Percentiles rank a stretch among this genome's conserved stretches.
Evolutionary conservation across 2,329 filamentous ascomycete genomes (phyloP).

Genomic region (Colletotrichum graminicola): DNA sequence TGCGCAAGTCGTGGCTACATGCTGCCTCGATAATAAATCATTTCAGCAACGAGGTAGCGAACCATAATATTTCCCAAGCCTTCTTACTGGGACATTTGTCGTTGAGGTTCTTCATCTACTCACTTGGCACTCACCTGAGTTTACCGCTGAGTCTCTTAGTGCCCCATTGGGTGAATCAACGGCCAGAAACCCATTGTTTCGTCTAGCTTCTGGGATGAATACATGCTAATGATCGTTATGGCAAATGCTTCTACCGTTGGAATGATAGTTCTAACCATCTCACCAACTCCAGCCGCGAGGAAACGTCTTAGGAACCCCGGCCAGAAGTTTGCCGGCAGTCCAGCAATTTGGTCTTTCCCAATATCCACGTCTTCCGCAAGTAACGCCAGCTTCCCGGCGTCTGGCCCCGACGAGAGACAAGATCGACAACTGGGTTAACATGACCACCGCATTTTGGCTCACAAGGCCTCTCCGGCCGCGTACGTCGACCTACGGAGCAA

Average conservation of each 20-base stretch:
- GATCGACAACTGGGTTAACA: neutral
- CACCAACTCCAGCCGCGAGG: neutral
- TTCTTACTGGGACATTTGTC: neutral
- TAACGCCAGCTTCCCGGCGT: neutral
- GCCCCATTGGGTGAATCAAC: neutral
- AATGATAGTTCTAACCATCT: no score
- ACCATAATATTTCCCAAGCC: accelerated
- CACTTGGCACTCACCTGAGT: neutral
- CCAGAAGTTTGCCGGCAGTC: neutral
- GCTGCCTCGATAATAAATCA: neutral
- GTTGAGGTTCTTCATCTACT: no score
- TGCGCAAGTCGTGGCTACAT: neutral
- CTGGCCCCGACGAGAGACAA: no score
- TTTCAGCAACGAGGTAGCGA: accelerated
- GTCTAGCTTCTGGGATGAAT: neutral
- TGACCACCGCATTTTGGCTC: neutral
- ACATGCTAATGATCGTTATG: neutral
- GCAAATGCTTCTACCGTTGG: no score
- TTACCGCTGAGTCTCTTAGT: no score
- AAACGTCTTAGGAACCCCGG: neutral
- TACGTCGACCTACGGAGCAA: neutral
- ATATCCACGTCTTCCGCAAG: neutral
- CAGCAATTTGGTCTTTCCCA: neutral
- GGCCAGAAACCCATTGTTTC: neutral
- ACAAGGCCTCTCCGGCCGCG: neutral